Evolutionary conservation across 1,139 yeast species (phyloP).

Genomic region (Scheffersomyces titani): DNA sequence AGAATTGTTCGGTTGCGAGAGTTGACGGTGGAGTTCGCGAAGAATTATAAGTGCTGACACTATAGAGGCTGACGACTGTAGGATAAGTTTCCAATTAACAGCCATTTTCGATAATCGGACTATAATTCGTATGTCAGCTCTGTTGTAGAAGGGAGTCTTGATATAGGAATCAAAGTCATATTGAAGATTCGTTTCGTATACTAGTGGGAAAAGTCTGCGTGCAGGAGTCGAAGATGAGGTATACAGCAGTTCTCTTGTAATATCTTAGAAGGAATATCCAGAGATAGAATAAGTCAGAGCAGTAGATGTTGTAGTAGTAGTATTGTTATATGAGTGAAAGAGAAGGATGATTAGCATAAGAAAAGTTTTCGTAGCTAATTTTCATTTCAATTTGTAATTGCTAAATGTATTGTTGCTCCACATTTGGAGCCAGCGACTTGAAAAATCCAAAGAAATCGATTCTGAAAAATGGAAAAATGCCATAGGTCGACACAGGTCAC

Average conservation of each 20-base stretch:
- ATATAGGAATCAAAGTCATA: background rate
- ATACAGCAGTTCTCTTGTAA: background rate
- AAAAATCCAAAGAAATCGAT: too few species aligned
- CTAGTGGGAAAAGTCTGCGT: background rate
- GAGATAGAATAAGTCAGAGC: background rate
- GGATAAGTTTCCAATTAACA: conserved; percentile 6
- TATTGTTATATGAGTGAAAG: too few species aligned
- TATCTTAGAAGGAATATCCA: background rate
- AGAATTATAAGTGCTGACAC: conserved; percentile 8
- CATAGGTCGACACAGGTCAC: background rate
- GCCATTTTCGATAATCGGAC: background rate
- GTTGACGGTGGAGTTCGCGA: conserved; percentile 6
- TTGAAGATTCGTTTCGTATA: background rate
- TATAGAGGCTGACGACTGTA: conserved; percentile 9
- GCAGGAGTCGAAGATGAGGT: background rate
- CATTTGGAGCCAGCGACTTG: too few species aligned
- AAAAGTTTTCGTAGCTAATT: too few species aligned
- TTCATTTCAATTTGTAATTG: too few species aligned
- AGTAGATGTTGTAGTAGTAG: too few species aligned
- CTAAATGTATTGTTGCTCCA: too few species aligned
- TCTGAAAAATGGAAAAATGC: too few species aligned
- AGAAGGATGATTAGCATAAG: too few species aligned
- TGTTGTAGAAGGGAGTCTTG: background rate
- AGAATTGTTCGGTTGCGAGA: background rate
- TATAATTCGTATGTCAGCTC: too few species aligned